Evolutionary conservation across 1,284 basidiomycete species (phyloP), one percentile per base, ranked within the genome.

Genomic region (Leccinum holopus): DNA sequence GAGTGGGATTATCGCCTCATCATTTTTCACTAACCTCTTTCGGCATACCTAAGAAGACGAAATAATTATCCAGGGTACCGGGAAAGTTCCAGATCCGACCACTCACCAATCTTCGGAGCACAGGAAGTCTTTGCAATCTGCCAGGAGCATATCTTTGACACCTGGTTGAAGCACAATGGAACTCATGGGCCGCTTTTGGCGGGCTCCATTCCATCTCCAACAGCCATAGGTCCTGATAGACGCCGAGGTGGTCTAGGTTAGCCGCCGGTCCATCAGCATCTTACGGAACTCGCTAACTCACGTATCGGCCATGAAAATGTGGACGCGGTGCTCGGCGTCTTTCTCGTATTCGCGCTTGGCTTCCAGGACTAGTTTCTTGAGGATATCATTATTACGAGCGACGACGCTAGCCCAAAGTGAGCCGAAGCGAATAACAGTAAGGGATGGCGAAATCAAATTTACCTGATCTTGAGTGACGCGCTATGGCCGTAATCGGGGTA

Each of bases 301-400:
- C 89, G 88, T 89, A 78, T 93, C 91, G 44, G 89, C 91, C 78
- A 93, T 82, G 77, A 89, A 93, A 65, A 93, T 93, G 70, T 93
- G 91, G 59, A 93, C 91, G 64, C 90, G 87, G 71, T 93, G 91
- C 68, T 92, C 90, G 62, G 91, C 90, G 75, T 93, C 91, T 76
- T 91, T 92, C 76, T 93, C 91, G 68, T 93, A 93, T 65, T 92
- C 90, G 60, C 86, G 84, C 77, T 92, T 92, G 30, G 91, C 91
- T 75, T 93, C 91, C 44, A 93, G 76, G 14, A 93, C 91, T 21
- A 93, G 82, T 72, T 85, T 87, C 82, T 93, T 93, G 68, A 93
- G 79, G 63, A 93, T 90, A 72, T 90, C 88, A 70, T 93, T 93
- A 74, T 85, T 93, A 54, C 91, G 87, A 21, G 91, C 91, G 55